A percentile compares a stretch with the other conserved stretches of the same genome.
Conservation (phyloP, 2,329 filamentous ascomycete species). For the Colletotrichum nymphaeae region DNA sequence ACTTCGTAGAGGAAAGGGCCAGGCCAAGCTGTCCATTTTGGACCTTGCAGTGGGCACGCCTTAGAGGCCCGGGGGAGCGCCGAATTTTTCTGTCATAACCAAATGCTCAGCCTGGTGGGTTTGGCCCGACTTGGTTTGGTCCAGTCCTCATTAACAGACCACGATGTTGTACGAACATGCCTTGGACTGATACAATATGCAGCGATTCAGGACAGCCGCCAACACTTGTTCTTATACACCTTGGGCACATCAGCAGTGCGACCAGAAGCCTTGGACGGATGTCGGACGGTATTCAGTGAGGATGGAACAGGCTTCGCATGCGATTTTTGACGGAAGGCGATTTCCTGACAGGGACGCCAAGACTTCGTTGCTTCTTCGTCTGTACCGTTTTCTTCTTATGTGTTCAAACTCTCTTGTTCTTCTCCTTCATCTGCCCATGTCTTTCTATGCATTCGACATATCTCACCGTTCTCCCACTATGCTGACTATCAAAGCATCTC, state of each 20-base stretch:
- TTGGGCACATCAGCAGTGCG: background rate
- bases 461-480: background rate
- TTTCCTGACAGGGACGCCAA: constrained; percentile 32
- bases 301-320: constrained; percentile 24
- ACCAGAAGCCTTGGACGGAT: background rate
- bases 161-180: background rate
- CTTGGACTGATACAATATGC: background rate
- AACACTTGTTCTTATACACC: background rate
- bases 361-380: background rate
- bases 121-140: background rate
- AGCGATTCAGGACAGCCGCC: background rate
- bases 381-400: background rate
- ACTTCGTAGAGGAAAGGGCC: background rate
- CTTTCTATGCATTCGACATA: background rate
- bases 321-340: constrained; percentile 27
- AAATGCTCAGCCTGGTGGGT: constrained; percentile 16
- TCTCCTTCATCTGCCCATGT: background rate
- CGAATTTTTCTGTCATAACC: background rate
- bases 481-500: background rate
- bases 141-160: background rate
- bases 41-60: background rate
- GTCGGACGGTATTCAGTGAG: constrained; percentile 3
- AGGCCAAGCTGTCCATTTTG: constrained; percentile 27
- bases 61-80: too few species aligned
- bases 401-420: background rate